Percentiles rank a stretch among this genome's conserved stretches.
Evolutionary conservation across 768 basidiomycete species (phyloP).

Genomic region (Suillus occidentalis): DNA sequence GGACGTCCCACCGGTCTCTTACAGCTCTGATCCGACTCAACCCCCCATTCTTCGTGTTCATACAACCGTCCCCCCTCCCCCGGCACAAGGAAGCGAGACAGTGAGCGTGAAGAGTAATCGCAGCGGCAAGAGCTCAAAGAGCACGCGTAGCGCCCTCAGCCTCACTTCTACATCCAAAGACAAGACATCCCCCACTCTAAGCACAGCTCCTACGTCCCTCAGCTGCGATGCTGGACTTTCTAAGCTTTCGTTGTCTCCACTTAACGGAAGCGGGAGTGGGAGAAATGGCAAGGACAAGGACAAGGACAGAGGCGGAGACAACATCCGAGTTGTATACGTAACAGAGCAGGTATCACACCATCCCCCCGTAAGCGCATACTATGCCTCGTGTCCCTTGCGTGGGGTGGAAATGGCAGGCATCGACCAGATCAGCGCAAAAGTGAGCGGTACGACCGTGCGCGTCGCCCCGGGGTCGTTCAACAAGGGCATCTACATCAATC

Average conservation of each 20-base stretch:
- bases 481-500: slow-evolving; percentile 82
- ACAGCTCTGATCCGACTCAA: slow-evolving; percentile 46
- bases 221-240: slow-evolving; percentile 43
- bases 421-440: slow-evolving; percentile 92
- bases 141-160: slow-evolving; percentile 57
- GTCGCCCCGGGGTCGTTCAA: slow-evolving; percentile 83
- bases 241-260: slow-evolving; percentile 51
- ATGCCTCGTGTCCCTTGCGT: slow-evolving; percentile 72
- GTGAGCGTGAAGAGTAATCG: slow-evolving; percentile 47
- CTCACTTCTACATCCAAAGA: slow-evolving; percentile 53
- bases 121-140: slow-evolving; percentile 61
- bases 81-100: slow-evolving; percentile 39
- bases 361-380: slow-evolving; percentile 89
- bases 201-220: slow-evolving; percentile 45
- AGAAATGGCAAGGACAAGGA: slow-evolving; percentile 33
- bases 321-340: slow-evolving; percentile 70
- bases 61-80: slow-evolving; percentile 25
- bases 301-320: neutral
- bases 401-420: slow-evolving; percentile 73
- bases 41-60: slow-evolving; percentile 48
- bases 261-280: slow-evolving; percentile 23
- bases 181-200: slow-evolving; percentile 50
- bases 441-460: slow-evolving; percentile 84
- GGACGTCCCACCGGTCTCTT: slow-evolving; percentile 68
- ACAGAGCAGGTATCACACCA: slow-evolving; percentile 98